Percentiles rank a stretch among this genome's conserved stretches.
These are phyloP conservation scores for Bjerkandera adusta DNA, from an alignment of 1,284 basidiomycete genomes.

Conservation along the genomic window DNA sequence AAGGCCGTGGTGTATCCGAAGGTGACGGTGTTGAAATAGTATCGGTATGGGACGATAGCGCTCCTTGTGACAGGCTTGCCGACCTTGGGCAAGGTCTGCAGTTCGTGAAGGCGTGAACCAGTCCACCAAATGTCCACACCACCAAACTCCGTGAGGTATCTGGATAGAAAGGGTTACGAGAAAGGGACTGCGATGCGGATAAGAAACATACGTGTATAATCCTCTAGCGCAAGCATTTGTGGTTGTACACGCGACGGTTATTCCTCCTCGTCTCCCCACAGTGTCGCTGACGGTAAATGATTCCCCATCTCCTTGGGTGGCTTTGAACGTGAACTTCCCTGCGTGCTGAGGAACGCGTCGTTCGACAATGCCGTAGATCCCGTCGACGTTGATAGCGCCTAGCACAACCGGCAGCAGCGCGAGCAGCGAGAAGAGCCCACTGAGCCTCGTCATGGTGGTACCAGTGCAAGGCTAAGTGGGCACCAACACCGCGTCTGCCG, in stretches of 20 bases:
- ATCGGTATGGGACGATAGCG: conserved; percentile 39
- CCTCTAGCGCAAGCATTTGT: conserved; percentile 30
- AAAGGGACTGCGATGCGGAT: too few relatives aligned
- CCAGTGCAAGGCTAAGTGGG: too few relatives aligned
- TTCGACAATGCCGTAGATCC: conserved; percentile 26
- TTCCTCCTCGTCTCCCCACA: conserved; percentile 12
- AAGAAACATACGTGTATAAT: conserved; percentile 24
- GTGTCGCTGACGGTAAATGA: conserved; percentile 27
- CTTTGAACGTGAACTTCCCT: conserved; percentile 26
- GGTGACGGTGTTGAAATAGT: conserved; percentile 43
- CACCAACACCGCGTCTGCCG: too few relatives aligned
- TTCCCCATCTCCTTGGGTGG: conserved; percentile 24
- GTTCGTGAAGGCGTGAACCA: conserved; percentile 35
- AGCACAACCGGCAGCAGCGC: not conserved
- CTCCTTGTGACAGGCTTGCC: conserved; percentile 30
- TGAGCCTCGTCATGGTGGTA: too few relatives aligned
- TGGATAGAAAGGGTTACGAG: conserved; percentile 14
- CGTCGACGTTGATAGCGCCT: conserved; percentile 16
- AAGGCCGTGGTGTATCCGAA: conserved; percentile 42
- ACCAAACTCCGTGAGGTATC: conserved; percentile 37
- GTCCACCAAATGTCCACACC: conserved; percentile 45
- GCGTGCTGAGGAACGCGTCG: conserved; percentile 27
- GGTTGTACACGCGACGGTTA: conserved; percentile 30
- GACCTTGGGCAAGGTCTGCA: conserved; percentile 32
- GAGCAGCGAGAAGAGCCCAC: too few relatives aligned